A percentile compares a stretch with the other conserved stretches of the same genome.
These are phyloP conservation scores for Cytospora chrysosperma DNA, from an alignment of 2,329 filamentous ascomycete species.

Conservation along the genomic window DNA sequence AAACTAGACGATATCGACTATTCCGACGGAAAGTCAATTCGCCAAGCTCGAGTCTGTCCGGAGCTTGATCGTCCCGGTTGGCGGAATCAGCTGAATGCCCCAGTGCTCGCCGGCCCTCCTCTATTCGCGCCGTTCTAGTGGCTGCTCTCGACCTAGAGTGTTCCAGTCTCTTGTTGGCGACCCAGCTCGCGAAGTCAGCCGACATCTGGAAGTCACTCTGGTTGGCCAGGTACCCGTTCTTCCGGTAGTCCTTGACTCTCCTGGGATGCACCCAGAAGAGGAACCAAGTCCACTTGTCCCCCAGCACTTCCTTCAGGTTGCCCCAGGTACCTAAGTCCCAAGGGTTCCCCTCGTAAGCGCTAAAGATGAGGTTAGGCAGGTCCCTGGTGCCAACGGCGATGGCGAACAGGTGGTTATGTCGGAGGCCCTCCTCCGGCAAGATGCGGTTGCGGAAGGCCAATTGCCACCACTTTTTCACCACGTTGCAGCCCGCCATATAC, in stretches of 20 bases:
- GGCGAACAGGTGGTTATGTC: background rate
- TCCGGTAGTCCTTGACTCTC: background rate
- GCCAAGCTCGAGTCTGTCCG: background rate
- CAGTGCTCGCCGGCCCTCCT: background rate
- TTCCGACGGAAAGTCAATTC: background rate
- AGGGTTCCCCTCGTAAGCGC: background rate
- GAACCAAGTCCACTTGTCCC: background rate
- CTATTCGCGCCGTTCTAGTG: background rate
- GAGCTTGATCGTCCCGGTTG: background rate
- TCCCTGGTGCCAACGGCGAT: background rate
- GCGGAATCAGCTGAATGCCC: background rate
- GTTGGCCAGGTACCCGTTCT: background rate
- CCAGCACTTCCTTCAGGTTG: background rate
- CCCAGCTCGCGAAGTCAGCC: background rate
- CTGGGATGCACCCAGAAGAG: background rate
- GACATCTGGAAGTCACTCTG: background rate
- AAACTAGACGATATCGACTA: background rate
- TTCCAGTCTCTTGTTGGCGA: background rate
- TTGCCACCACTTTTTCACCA: background rate
- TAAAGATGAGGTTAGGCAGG: background rate
- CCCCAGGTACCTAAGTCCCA: background rate
- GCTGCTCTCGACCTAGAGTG: background rate
- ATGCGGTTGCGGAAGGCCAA: background rate
- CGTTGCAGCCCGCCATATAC: background rate
- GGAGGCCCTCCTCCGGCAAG: background rate